Base-by-base conservation (phyloP, 352 stramenopile species). In the Phytophthora palmivora region DNA sequence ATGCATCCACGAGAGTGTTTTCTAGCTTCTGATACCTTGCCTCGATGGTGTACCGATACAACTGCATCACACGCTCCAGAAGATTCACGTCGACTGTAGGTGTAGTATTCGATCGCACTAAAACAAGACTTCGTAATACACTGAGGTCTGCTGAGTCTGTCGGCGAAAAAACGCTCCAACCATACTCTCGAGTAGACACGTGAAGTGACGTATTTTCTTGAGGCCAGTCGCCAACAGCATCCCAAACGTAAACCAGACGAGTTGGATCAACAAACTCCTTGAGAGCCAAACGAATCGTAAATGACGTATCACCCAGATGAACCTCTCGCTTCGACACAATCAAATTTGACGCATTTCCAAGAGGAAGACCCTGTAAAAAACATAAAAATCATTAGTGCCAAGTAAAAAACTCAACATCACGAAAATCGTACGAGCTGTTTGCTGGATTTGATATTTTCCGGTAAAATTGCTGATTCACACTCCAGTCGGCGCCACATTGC, bases 1-100 rank as follows among this genome's bases (percentile, higher is more conserved):
- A 30, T 1, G 44, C 38, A 56, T 70, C 61, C 15, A 70, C 46
- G 5, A 70, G 33, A 14, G 61, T 41, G 12, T 70, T 70, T 19
- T 70, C 61, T n/a, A 70, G 28, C 9, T 57, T 55, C 42, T 70
- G 61, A 9, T 70, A 65, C 22, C 61, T 43, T 4, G 57, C 22
- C 19, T 70, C 54, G 26, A 70, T 59, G 9, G 61, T 65, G 24
- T 49, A 54, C 9, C 53, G 61, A 52, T 70, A 70, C 28, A 70
- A 26, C 8, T 60, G 45, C 54, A 70, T 70, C 16, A 59, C 47
- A 10, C 34, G 46, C 16, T 70, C 61, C 0, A 70, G 33, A 19
- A 60, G 22, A 14, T 50, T 18, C n/a, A 3, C 39, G 21, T 60
- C 34, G 7, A 53, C 21, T 21, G 11, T 30, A 15, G 26, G 41